Percentiles rank a stretch among this genome's conserved stretches.
Conservation (phyloP, 306 rosid species). For the Dalbergia cochinchinensis region DNA sequence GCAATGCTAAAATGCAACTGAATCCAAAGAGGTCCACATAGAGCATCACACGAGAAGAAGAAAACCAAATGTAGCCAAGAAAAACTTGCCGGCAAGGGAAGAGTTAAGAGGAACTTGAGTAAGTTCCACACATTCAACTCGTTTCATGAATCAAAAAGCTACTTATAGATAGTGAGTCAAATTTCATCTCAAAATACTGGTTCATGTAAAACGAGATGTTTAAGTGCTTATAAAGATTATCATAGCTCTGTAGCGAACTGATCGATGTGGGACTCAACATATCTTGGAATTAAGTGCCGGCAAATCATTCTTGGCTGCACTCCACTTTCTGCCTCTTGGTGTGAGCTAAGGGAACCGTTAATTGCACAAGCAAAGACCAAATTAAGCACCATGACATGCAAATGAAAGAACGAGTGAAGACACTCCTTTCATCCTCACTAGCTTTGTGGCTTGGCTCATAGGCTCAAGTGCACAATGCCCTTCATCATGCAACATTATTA, state of each 20-base stretch:
- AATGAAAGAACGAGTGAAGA: too few relatives aligned
- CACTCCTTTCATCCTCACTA: background rate
- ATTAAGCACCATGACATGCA: too few relatives aligned
- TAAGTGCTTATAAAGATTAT: too few relatives aligned
- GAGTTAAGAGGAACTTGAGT: background rate
- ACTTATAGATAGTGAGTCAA: too few relatives aligned
- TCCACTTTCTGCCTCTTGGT: slow-evolving; percentile 44
- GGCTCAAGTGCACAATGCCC: slow-evolving; percentile 18
- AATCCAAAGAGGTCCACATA: background rate
- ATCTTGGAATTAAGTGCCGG: slow-evolving; percentile 14
- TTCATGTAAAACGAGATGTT: too few relatives aligned
- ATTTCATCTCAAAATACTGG: too few relatives aligned
- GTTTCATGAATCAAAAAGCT: background rate
- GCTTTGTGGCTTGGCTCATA: background rate
- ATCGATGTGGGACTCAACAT: too few relatives aligned
- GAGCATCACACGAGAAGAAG: slow-evolving; percentile 43
- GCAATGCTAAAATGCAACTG: background rate
- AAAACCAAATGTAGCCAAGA: slow-evolving; percentile 45
- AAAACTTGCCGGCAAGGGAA: slow-evolving; percentile 43
- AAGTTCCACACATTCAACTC: background rate
- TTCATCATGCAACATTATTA: background rate
- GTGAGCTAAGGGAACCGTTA: slow-evolving; percentile 33
- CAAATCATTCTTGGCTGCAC: slow-evolving; percentile 57
- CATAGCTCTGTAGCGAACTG: too few relatives aligned
- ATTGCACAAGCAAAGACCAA: background rate